These are phyloP conservation scores for Schizosaccharomyces pombe DNA, from an alignment of 805 yeast species.

Conservation along the genomic window DNA sequence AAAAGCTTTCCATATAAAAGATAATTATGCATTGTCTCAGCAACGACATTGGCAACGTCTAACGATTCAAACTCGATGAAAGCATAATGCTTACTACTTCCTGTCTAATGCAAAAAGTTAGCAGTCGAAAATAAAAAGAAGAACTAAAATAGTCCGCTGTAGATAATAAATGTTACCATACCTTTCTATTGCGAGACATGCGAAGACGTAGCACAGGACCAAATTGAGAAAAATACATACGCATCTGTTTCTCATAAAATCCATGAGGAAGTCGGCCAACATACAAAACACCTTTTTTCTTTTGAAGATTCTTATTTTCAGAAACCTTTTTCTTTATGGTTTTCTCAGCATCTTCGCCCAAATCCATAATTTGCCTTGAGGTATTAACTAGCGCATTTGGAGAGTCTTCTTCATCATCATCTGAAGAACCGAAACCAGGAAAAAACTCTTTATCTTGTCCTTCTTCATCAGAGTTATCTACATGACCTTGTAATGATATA, in stretches of 20 bases:
- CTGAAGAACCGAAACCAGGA: constrained; percentile 3
- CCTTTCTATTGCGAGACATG: constrained; percentile 61
- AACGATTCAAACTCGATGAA: constrained; percentile 56
- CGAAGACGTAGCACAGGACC: constrained; percentile 62
- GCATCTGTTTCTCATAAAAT: constrained; percentile 51
- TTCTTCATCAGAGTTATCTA: background rate
- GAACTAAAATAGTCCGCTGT: background rate
- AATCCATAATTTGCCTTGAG: background rate
- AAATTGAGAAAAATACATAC: constrained; percentile 68
- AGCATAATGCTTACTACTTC: constrained; percentile 76
- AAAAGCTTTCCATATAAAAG: constrained; percentile 68
- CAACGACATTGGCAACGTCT: constrained; percentile 69
- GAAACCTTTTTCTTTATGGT: background rate
- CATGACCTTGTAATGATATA: background rate
- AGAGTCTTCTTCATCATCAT: background rate
- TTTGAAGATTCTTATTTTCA: background rate
- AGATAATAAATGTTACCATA: background rate
- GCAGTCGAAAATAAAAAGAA: background rate
- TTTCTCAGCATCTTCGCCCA: background rate
- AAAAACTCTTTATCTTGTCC: background rate
- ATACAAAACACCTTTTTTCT: constrained; percentile 47
- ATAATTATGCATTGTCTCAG: constrained; percentile 90
- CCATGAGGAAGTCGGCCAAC: constrained; percentile 86
- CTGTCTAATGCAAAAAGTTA: constrained; percentile 23
- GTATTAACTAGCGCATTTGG: background rate